Base-by-base conservation (phyloP, 2,329 filamentous ascomycete genomes). In the Fusarium marasasianum region DNA sequence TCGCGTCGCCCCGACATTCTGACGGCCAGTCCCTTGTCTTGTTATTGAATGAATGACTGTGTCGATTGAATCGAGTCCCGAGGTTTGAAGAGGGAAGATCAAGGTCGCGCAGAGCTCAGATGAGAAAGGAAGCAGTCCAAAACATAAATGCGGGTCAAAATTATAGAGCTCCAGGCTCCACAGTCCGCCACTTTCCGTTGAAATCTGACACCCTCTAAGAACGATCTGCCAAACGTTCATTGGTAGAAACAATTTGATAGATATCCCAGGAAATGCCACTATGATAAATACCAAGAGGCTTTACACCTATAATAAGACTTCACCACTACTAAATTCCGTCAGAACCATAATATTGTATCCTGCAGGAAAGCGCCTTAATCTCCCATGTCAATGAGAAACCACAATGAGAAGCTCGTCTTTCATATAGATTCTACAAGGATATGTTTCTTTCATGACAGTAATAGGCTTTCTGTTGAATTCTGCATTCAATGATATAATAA, bases 1-100 rank as follows among this genome's bases (percentile, higher is more conserved):
- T 98, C 95, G 80, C 90, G 89, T 86, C 94, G 92, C 78, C 83
- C 84, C 56, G 88, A 83, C 88, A 89, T 90, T n/a, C 72, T 84
- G 70, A 69, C 73, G 55, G 63, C 69, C 68, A 68, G 60, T 74
- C 76, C 54, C 56, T 55, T 58, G 44, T 67, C 55, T 45, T 66
- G 29, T 31, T 33, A 43, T 63, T 43, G 26, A 54, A 43, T 33
- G 35, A 55, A 41, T 58, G 68, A 50, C 40, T 45, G 50, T 24
- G 38, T 44, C 66, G 29, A 38, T 37, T 45, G 35, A 38, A 29
- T 37, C 14, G 18, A 37, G 37, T 55, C 33, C 40, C 24, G 17
- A n/a, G 33, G 37, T 35, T 33, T 35, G n/a, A 31, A 57, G 38
- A 56, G 37, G 24, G 51, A 69, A 57, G 33, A 44, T 55, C 41